phyloP scores from a whole-genome alignment of 164 flowering plant species.

The Chimonanthus salicifolius region DNA sequence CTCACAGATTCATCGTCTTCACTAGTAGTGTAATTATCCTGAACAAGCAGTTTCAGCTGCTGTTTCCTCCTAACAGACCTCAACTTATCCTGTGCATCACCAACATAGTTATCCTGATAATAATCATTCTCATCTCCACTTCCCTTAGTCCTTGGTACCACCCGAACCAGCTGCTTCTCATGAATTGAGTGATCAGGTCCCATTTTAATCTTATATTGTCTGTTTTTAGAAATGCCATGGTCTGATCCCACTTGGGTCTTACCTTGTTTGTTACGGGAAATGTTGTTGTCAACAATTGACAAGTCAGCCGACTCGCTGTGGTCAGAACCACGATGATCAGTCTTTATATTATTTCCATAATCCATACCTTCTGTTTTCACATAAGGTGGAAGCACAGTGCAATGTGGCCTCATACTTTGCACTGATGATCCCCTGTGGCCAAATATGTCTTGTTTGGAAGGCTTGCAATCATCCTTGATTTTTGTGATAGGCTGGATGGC shows the following conservation, averaged over 20 bases:
- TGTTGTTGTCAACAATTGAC: neutral
- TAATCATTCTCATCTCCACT: constrained; percentile 6
- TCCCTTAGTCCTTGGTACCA: neutral
- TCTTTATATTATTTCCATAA: neutral
- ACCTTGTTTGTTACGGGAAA: neutral
- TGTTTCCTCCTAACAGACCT: constrained; percentile 42
- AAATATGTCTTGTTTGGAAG: neutral
- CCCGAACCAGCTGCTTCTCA: neutral
- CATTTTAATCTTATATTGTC: neutral
- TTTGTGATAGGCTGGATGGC: neutral
- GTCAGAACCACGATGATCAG: neutral
- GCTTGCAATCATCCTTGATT: neutral
- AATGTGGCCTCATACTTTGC: constrained; percentile 7
- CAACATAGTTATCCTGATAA: neutral
- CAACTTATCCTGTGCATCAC: constrained; percentile 26
- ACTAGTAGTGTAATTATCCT: neutral
- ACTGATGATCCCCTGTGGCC: neutral
- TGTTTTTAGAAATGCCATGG: neutral
- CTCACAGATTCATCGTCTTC: neutral
- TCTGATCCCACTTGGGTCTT: neutral
- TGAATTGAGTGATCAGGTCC: neutral
- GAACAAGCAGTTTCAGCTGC: constrained; percentile 9
- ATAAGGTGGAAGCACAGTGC: constrained; percentile 36
- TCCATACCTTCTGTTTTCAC: constrained; percentile 18
- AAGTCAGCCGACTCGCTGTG: neutral